A percentile compares a stretch with the other conserved stretches of the same genome.
These are phyloP conservation scores for Leccinum disarticulatum DNA, from an alignment of 768 basidiomycete species.

Conservation along the genomic window DNA sequence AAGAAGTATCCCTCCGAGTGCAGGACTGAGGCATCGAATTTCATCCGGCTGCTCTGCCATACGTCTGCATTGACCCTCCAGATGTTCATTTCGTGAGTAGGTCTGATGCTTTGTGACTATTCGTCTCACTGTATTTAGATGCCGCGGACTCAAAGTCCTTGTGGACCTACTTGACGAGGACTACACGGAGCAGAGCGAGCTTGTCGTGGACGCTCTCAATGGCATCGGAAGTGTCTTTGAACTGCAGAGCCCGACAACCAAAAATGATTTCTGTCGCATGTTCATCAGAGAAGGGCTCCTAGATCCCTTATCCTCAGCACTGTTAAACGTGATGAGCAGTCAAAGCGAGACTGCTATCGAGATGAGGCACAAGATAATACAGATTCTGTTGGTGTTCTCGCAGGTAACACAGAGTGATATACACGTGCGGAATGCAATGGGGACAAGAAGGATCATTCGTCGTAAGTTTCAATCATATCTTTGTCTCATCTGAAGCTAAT, in stretches of 20 bases:
- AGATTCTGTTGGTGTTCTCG: constrained; percentile 87
- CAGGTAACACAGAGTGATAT: constrained; percentile 96
- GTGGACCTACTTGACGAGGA: constrained; percentile 97
- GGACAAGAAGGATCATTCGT: constrained; percentile 83
- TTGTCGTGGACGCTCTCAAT: constrained; percentile 90
- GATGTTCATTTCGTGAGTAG: constrained; percentile 96
- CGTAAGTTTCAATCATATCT: constrained; percentile 51
- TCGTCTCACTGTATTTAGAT: constrained; percentile 45
- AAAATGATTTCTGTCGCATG: constrained; percentile 98
- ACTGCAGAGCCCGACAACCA: constrained; percentile 91
- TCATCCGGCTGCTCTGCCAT: constrained; percentile 89
- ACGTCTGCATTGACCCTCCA: constrained; percentile 92
- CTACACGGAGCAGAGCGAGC: constrained; percentile 85
- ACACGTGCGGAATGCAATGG: constrained; percentile 89
- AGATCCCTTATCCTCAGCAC: constrained; percentile 87
- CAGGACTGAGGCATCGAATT: constrained; percentile 91
- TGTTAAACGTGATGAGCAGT: constrained; percentile 84
- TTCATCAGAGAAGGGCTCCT: constrained; percentile 94
- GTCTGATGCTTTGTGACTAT: neutral
- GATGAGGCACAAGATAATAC: constrained; percentile 87
- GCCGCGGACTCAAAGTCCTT: constrained; percentile 90
- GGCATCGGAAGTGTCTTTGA: constrained; percentile 96
- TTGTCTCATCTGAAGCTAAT: constrained; percentile 4
- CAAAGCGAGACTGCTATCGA: constrained; percentile 63
- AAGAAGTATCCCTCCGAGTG: constrained; percentile 94